Conservation (phyloP, 2,329 filamentous ascomycete species). For the Paecilomyces sp. region DNA sequence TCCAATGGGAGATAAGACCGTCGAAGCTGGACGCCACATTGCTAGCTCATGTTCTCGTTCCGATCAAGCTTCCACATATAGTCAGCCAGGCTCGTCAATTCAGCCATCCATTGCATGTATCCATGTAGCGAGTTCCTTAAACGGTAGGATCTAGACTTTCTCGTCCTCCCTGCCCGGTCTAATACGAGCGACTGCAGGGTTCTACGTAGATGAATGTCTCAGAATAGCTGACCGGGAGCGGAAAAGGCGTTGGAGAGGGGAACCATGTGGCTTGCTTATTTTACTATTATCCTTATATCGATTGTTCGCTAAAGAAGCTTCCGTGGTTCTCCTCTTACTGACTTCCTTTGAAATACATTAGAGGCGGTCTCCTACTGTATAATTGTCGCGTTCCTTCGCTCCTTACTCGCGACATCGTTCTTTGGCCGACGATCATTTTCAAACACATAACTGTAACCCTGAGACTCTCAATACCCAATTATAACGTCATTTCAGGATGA, state of each 20-base stretch:
- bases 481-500: neutral
- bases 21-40: neutral
- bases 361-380: neutral
- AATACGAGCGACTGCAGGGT: neutral
- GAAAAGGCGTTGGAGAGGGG: neutral
- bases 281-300: neutral
- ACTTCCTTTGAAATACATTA: neutral
- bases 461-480: neutral
- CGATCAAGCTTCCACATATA: neutral
- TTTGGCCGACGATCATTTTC: neutral
- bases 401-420: neutral
- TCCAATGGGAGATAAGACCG: neutral
- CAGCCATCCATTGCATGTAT: neutral
- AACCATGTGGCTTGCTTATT: neutral
- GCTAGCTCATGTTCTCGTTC: neutral
- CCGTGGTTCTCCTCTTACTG: neutral
- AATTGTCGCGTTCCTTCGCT: neutral
- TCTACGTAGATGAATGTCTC: neutral
- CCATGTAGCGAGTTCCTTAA: neutral
- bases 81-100: neutral
- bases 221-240: neutral
- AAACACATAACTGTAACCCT: neutral
- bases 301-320: neutral
- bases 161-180: neutral
- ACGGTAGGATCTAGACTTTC: neutral